Base-by-base conservation (phyloP, 1,284 basidiomycete species). In the Xerocomus nothofagi region DNA sequence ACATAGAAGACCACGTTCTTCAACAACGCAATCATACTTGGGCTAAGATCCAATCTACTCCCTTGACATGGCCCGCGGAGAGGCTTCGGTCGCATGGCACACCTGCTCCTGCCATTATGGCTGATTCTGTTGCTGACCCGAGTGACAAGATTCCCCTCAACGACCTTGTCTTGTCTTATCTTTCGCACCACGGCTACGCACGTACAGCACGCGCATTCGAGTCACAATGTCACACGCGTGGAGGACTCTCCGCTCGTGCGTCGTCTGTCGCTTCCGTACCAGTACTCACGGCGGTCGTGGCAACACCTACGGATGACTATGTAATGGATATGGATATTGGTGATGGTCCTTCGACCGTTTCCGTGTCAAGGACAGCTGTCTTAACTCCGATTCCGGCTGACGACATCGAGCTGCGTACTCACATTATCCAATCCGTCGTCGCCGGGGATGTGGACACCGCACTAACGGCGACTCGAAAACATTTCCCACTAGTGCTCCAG, bases 1-100 rank as follows among this genome's bases (percentile, higher is more conserved):
- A 95, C 66, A 95, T 98, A 62, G 86, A 91, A 49, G 80, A 83
- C 46, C 81, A 93, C 61, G 86, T 89, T 24, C 79, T 82, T 55
- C 80, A 84, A 53, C 79, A 79, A 57, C 78, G 81, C 44, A 79
- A 82, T 51, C 67, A 66, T 10, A 78, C 79, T 2, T 91, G 88
- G 88, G 68, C 70, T 11, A 76, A 74, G 44, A 85, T 91, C 42
- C 77, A 86, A 58, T 68, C 68, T 26, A 81, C 78, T 0, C 73
- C 76, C 4, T 67, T 84, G 51, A 61, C 62, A 46, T 62, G 63
- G 61, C 65, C 67, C 8, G 14, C 44, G 27, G 60, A 54, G 43
- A 59, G 45, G 44, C 29, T 37, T 39, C 34, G 49, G 15, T 49
- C 55, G 30, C 48, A 48, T 39, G 60, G 53, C 37, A 39, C 32